Conservation (phyloP, 106 monocot genomes). For the Iris macrosiphon region DNA sequence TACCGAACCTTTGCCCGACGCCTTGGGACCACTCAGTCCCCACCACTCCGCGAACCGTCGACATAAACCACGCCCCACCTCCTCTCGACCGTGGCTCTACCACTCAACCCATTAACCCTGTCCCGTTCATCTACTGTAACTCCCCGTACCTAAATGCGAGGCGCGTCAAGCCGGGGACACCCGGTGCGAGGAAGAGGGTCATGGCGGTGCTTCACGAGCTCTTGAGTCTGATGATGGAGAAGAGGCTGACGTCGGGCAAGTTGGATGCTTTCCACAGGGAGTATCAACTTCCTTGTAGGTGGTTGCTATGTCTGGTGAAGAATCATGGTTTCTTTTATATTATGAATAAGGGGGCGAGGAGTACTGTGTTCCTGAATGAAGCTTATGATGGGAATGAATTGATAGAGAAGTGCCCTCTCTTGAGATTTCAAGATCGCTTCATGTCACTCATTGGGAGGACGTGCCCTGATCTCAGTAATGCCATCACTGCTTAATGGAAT, state of each 20-base stretch:
- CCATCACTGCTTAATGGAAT: slow-evolving; percentile 12
- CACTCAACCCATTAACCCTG: too few species aligned
- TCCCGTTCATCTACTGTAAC: too few species aligned
- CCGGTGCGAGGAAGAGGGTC: slow-evolving; percentile 74
- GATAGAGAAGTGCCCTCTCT: slow-evolving; percentile 66
- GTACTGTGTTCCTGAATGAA: slow-evolving; percentile 92
- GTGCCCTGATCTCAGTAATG: slow-evolving; percentile 17
- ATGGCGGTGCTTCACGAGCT: slow-evolving; percentile 87
- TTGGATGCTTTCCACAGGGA: slow-evolving; percentile 83
- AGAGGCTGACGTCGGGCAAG: slow-evolving; percentile 67
- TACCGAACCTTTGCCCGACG: too few species aligned
- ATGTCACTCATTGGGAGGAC: slow-evolving; percentile 62
- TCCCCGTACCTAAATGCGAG: slow-evolving; percentile 86
- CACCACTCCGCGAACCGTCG: too few species aligned
- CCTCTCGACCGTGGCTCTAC: too few species aligned
- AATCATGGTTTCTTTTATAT: slow-evolving; percentile 97
- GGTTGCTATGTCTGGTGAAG: slow-evolving; percentile 92
- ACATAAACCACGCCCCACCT: too few species aligned
- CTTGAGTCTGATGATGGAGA: slow-evolving; percentile 78
- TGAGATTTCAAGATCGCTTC: slow-evolving; percentile 70
- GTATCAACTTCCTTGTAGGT: slow-evolving; percentile 69
- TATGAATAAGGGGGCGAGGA: slow-evolving; percentile 83
- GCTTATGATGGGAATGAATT: slow-evolving; percentile 62
- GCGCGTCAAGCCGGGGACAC: slow-evolving; percentile 49
- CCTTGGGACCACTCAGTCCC: too few species aligned